These are phyloP conservation scores for Botrytis cinerea DNA, from an alignment of 2,329 filamentous ascomycete genomes.

Conservation along the genomic window DNA sequence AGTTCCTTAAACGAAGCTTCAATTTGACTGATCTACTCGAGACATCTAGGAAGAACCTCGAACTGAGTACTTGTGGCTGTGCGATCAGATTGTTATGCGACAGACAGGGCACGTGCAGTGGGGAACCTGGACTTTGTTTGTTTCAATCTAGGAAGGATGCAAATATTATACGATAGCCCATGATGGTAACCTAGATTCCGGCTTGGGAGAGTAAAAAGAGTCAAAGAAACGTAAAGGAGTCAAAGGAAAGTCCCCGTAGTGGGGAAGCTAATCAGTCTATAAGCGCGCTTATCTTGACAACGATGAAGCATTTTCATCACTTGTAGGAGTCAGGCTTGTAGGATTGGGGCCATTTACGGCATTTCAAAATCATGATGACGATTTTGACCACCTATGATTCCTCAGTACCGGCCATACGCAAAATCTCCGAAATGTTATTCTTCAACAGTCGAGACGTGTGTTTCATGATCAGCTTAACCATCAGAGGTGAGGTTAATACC, in stretches of 20 bases:
- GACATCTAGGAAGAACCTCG: not conserved
- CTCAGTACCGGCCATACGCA: not conserved
- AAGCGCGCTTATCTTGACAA: not conserved
- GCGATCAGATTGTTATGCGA: conserved; percentile 4
- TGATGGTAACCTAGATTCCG: not conserved
- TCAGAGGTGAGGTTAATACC: not conserved
- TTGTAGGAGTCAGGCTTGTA: not conserved
- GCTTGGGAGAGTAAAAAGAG: not conserved
- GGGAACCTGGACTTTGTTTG: not conserved
- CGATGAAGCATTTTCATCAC: too few relatives aligned
- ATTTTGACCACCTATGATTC: not conserved
- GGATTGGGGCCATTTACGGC: not conserved
- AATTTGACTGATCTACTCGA: not conserved
- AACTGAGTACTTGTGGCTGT: not conserved
- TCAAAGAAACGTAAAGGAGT: not conserved
- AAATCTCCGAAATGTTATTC: not conserved
- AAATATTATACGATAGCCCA: not conserved
- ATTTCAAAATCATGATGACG: not conserved
- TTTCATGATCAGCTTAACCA: not conserved
- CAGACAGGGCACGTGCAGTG: not conserved
- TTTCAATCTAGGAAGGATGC: not conserved
- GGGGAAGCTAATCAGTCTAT: not conserved
- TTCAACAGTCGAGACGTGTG: conserved; percentile 8
- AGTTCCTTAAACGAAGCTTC: not conserved
- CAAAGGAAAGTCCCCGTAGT: not conserved